Base-by-base conservation (phyloP, 768 basidiomycete genomes). In the Tricholoma terreum region DNA sequence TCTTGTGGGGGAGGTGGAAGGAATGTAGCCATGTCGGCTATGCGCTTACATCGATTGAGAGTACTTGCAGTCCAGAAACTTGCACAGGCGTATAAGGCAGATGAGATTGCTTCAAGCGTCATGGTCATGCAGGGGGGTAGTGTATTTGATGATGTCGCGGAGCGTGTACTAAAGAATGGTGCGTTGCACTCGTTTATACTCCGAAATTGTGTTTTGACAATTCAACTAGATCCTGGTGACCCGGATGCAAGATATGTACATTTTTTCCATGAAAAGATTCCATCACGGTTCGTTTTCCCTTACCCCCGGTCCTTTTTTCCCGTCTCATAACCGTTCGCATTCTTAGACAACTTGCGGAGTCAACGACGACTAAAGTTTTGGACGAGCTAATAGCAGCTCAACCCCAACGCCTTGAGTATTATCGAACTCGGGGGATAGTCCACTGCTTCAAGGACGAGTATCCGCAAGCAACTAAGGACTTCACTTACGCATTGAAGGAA, bases 121-220 rank as follows among this genome's bases (percentile, higher is more conserved):
- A 91, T 94, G 87, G 85, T 95, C 31, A 95, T 95, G 93, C 93
- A 95, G 67, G 92, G 92, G 35, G 92, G 93, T 4, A 92, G 87
- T 60, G 89, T 94, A 2, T 90, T 95, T 65, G 93, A 95, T 63
- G 93, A 95, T 63, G 80, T 95, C n/a, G 93, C 93, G 0, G 90
- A 92, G 67, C 80, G 87, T 12, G 92, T 95, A 8, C 80, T 94
- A 53, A 90, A 77, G 79, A 67, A 82, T 53, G 78, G 79, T 78
- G 52, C 36, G 75, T 69, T 50, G 9, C 6, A 19, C 1, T 40
- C 19, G 46, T 54, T 48, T 24, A 22, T 50, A 3, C n/a, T 11
- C 8, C 17, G n/a, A 30, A 4, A 49, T 49, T 27, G 6, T 8
- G 6, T 27, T 27, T 31, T 49, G n/a, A 49, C 46, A 30, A 31